Base-by-base conservation (phyloP, 305 asterid species). In the Rubia peregrina region DNA sequence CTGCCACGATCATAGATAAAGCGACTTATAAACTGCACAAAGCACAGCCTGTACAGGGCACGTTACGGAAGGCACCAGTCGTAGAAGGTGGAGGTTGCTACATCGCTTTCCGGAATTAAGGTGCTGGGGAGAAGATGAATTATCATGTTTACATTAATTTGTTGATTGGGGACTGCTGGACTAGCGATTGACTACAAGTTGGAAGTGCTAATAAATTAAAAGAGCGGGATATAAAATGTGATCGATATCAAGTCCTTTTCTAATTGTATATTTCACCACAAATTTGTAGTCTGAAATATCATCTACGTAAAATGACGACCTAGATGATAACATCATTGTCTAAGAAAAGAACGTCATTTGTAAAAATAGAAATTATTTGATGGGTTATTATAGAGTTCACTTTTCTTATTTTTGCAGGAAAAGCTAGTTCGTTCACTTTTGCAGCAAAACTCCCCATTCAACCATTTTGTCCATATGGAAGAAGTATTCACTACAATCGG, bases 81-180 rank as follows among this genome's bases (percentile, higher is more conserved):
- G 73, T 48, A 60, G 42, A 59, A 64, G 40, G 75, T 19, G 51
- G 62, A 38, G 42, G 69, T 30, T 61, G 42, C 44, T 12, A 36
- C 59, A 24, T 53, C 43, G 22, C 14, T 72, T 13, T 72, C 73
- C 57, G 26, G n/a, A 22, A 57, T 70, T 41, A 57, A 40, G 26
- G 59, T 51, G 59, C 5, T n/a, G 7, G 21, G 22, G n/a, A 21
- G 46, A 40, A 40, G 41, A 26, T 43, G 65, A 13, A 55, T 16
- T 51, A 30, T 30, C 10, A 10, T 12, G 14, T 46, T 7, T 5
- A 51, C 1, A 17, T 17, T 51, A 51, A 51, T 51, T 51, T 51
- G 10, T 17, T 51, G 59, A 51, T 51, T 17, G 59, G n/a, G 57
- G 9, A 16, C 17, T 51, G 3, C 21, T 51, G 19, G 57, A 51